These are phyloP conservation scores for Alternaria brassicicola DNA, from an alignment of 2,329 filamentous ascomycete species.

Conservation along the genomic window DNA sequence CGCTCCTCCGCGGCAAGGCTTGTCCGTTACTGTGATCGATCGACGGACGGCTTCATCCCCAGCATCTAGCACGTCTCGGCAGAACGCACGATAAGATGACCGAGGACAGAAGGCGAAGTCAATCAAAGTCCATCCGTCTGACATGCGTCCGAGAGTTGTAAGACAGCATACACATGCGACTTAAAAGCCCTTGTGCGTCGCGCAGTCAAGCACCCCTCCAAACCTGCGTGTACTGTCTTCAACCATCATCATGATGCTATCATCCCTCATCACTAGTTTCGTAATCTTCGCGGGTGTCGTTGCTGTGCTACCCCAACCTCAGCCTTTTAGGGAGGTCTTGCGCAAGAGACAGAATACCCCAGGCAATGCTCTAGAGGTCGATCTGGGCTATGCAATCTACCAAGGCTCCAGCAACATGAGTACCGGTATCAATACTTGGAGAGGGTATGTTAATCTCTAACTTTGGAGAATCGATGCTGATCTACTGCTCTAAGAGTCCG, in stretches of 20 bases:
- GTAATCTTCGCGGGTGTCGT: not conserved
- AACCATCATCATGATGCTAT: not conserved
- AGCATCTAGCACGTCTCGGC: not conserved
- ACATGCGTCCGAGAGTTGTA: not conserved
- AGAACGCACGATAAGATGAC: not conserved
- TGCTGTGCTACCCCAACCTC: not conserved
- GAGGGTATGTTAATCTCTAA: slow-evolving; percentile 20
- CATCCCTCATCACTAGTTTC: not conserved
- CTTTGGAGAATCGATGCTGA: not conserved
- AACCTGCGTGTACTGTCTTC: accelerated
- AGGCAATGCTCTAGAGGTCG: slow-evolving; percentile 12
- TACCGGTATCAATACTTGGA: slow-evolving; percentile 26
- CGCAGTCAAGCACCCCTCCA: not conserved
- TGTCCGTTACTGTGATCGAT: not conserved
- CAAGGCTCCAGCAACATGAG: slow-evolving; percentile 23
- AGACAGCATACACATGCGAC: not conserved
- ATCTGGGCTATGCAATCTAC: slow-evolving; percentile 33
- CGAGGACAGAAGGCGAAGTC: not conserved
- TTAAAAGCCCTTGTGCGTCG: not conserved
- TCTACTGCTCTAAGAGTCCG: slow-evolving; percentile 20
- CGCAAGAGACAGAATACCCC: not conserved
- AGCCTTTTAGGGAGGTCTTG: not conserved
- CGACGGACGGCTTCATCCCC: not conserved
- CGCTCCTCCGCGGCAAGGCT: not conserved
- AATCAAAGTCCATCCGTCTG: not conserved